A percentile compares a stretch with the other conserved stretches of the same genome.
These are phyloP conservation scores for Pistacia vera DNA, from an alignment of 345 rosid species.

Conservation along the genomic window DNA sequence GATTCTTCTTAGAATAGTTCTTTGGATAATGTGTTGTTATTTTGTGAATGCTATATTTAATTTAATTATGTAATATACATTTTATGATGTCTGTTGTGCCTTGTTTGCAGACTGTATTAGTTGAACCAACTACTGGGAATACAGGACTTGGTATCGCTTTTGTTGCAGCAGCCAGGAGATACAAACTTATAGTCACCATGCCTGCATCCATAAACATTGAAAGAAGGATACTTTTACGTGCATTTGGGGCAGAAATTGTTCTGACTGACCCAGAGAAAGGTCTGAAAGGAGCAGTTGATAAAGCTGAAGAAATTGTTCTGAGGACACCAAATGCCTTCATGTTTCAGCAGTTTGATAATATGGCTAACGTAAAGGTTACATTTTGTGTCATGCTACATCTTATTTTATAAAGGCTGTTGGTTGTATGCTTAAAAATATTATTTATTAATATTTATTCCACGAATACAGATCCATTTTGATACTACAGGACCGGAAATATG, in stretches of 20 bases:
- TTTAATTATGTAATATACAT: background rate
- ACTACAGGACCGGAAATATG: conserved; percentile 96
- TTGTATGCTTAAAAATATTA: background rate
- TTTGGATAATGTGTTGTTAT: background rate
- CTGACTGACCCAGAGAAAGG: conserved; percentile 89
- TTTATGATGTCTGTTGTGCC: conserved; percentile 6
- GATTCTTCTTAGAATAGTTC: background rate
- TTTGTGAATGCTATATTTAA: background rate
- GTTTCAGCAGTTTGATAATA: conserved; percentile 84
- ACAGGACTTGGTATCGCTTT: conserved; percentile 92
- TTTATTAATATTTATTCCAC: background rate
- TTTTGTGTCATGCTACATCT: background rate
- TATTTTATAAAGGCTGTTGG: background rate
- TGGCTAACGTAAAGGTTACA: conserved; percentile 69
- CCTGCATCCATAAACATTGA: conserved; percentile 86
- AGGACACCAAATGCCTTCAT: conserved; percentile 70
- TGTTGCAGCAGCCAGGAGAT: conserved; percentile 87
- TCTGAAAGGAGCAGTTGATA: conserved; percentile 79
- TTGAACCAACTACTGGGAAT: conserved; percentile 90
- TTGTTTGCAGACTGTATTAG: conserved; percentile 58
- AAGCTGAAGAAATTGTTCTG: conserved; percentile 79
- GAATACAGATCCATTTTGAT: conserved; percentile 80
- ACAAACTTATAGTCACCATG: conserved; percentile 83
- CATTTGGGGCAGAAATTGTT: conserved; percentile 85
- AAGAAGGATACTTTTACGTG: conserved; percentile 83